Evolutionary conservation across 495 filamentous ascomycete genomes (phyloP).

Genomic region (Lasiosphaeria miniovina): DNA sequence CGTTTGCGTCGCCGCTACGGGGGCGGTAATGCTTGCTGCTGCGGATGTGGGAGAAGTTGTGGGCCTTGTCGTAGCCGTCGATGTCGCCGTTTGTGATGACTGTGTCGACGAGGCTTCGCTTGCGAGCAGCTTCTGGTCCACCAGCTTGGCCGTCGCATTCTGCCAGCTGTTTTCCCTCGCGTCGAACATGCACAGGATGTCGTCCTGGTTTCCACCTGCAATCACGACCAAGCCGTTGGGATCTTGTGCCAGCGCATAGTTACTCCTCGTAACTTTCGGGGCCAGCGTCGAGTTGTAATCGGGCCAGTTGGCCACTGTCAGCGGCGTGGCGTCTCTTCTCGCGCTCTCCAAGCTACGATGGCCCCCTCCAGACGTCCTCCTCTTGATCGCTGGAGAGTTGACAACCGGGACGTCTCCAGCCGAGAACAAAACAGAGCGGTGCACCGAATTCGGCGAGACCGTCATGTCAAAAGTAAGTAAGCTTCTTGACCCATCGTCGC

Average conservation of each 20-base stretch:
- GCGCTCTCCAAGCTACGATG: constrained; percentile 11
- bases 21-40: constrained; percentile 4
- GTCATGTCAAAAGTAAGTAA: constrained; percentile 77
- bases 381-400: constrained; percentile 34
- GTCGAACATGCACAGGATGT: constrained; percentile 76
- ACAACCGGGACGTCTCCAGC: constrained; percentile 45
- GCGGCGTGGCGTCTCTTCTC: constrained; percentile 25
- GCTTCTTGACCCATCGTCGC: constrained; percentile 77
- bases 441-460: constrained; percentile 72
- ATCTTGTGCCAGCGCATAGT: constrained; percentile 46
- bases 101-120: constrained; percentile 34
- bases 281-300: constrained; percentile 73
- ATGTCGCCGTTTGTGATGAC: constrained; percentile 34
- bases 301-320: constrained; percentile 65
- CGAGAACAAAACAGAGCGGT: constrained; percentile 56
- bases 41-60: constrained; percentile 28
- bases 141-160: constrained; percentile 68
- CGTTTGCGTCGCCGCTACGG: constrained; percentile 29
- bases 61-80: constrained; percentile 39
- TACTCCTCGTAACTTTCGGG: constrained; percentile 52
- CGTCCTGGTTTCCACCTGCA: constrained; percentile 65
- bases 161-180: constrained; percentile 75
- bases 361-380: constrained; percentile 31
- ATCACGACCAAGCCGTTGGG: constrained; percentile 68
- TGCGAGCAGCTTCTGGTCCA: constrained; percentile 36